Conservation (phyloP, 2,329 filamentous ascomycete species). For the Acrodontium crateriforme region DNA sequence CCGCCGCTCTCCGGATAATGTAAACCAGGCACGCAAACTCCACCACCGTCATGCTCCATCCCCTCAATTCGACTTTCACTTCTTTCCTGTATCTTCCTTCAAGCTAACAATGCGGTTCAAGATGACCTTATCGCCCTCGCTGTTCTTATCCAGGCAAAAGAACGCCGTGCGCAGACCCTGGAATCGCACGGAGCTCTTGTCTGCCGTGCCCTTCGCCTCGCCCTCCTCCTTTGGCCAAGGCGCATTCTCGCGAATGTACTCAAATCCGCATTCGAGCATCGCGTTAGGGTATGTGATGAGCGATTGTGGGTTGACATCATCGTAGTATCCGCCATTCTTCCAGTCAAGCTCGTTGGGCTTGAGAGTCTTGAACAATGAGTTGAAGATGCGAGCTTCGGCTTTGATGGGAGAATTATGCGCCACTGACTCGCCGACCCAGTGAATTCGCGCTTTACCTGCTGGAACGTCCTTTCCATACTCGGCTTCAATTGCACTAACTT, state of each 20-base stretch:
- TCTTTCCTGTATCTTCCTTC: conserved; percentile 73
- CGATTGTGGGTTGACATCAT: conserved; percentile 71
- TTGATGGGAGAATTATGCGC: conserved; percentile 44
- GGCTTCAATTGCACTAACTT: conserved; percentile 53
- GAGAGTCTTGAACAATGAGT: conserved; percentile 73
- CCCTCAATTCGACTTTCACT: too few species aligned
- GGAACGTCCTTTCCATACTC: conserved; percentile 51
- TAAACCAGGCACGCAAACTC: too few species aligned
- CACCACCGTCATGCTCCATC: too few species aligned
- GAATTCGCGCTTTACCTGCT: conserved; percentile 47
- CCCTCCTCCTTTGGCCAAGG: conserved; percentile 73
- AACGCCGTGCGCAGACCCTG: conserved; percentile 84
- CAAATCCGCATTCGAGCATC: conserved; percentile 69
- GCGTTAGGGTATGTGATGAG: conserved; percentile 68
- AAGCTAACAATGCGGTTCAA: conserved; percentile 84
- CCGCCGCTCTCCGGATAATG: too few species aligned
- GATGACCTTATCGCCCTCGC: conserved; percentile 58
- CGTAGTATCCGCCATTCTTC: conserved; percentile 64
- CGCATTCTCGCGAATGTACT: conserved; percentile 57
- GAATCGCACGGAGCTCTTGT: conserved; percentile 66
- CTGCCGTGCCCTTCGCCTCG: conserved; percentile 44
- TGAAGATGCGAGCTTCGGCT: conserved; percentile 66
- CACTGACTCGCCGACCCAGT: conserved; percentile 69
- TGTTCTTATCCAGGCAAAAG: conserved; percentile 68
- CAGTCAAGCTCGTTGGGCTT: conserved; percentile 58